These are phyloP conservation scores for Typha latifolia DNA, from an alignment of 176 grass and related monocot species.

Conservation along the genomic window DNA sequence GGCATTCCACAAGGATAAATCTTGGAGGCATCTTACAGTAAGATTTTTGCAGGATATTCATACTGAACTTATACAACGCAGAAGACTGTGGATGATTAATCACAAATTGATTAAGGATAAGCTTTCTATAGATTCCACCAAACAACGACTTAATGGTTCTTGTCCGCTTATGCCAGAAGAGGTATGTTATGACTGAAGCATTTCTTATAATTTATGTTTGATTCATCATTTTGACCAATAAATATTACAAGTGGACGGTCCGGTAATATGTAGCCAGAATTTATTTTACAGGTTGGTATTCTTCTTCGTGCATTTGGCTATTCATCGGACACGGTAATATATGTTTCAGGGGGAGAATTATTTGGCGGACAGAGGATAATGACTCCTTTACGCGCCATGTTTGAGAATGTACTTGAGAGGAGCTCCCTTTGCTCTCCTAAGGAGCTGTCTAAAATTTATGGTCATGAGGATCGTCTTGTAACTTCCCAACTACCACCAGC, in stretches of 20 bases:
- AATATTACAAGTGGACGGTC: not conserved
- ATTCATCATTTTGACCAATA: too few species aligned
- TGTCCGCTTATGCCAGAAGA: not conserved
- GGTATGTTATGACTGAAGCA: not conserved
- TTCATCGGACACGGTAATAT: conserved; percentile 5
- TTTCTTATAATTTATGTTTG: not conserved
- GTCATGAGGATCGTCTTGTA: too few species aligned
- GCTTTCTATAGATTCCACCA: not conserved
- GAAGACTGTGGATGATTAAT: conserved; percentile 1
- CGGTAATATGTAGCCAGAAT: not conserved
- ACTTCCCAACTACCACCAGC: too few species aligned
- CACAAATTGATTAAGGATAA: not conserved
- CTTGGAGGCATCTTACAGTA: not conserved
- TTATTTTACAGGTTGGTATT: conserved; percentile 8
- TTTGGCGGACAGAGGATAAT: conserved; percentile 3
- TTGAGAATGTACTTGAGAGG: conserved; percentile 1
- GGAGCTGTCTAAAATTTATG: too few species aligned
- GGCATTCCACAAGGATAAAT: too few species aligned
- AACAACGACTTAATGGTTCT: not conserved
- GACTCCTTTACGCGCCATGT: not conserved
- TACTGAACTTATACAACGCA: not conserved
- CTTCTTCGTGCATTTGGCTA: conserved; percentile 1
- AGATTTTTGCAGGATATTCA: not conserved
- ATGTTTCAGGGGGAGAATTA: conserved; percentile 5
- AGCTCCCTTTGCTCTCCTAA: too few species aligned